Base-by-base conservation (phyloP, 768 basidiomycete species). In the Hemileccinum impolitum region DNA sequence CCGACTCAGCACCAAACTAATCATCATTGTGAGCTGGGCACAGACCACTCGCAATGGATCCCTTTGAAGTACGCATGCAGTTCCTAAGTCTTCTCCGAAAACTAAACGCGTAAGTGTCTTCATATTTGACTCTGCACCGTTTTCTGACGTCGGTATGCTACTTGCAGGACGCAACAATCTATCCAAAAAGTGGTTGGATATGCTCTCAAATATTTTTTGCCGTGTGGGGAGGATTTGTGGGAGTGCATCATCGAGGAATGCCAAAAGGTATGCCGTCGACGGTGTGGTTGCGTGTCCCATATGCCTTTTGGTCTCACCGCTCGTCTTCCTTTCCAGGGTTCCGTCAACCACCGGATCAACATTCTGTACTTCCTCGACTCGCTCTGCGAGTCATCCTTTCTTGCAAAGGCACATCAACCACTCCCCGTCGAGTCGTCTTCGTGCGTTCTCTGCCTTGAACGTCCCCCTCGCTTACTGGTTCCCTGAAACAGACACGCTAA, bases 171-270 rank as follows among this genome's bases (percentile, higher is more conserved):
- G 25, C 90, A 92, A 61, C 84, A 82, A 60, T 93, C 90, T 12
- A 94, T 94, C 45, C 88, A 90, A 67, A 90, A 87, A 65, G 86
- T 89, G 31, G 93, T 94, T 28, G 75, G 78, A 9, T 94, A 84
- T 59, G 90, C 91, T 0, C 75, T 94, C 47, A 93, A 93, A 65
- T 85, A 88, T 61, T 93, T 87, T 46, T 74, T 85, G 6, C 79
- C 79, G 48, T 94, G 91, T 48, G 92, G 90, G 6, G 92, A 95
- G 59, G 92, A 96, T 66, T 67, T 95, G 11, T 95, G 93, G 94
- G 92, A 94, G 57, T 94, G 92, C 58, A 79, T 95, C 34, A 69
- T 93, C 21, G 92, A 95, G 63, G 90, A 94, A 70, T 91, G 86
- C 55, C 84, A 88, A 64, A 94, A 93, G 78, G 93, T 87, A 49